phyloP scores from a whole-genome alignment of 139 green algal genomes.

The Chloropicon primus region DNA sequence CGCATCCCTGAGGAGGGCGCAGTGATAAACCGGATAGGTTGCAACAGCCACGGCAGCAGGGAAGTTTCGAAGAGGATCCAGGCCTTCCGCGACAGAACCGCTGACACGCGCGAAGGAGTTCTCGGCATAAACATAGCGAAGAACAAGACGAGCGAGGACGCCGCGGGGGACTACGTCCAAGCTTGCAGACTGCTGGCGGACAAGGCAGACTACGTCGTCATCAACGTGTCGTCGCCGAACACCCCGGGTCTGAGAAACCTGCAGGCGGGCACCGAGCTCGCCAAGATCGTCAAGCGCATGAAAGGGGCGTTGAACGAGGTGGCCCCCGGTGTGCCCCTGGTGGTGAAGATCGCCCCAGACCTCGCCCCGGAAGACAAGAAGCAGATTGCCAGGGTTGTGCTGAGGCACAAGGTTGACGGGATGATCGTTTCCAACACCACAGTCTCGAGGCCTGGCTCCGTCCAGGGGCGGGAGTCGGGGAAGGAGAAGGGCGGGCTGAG shows the following conservation, averaged over 20 bases:
- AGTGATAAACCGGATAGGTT: conserved; percentile 95
- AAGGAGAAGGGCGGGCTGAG: conserved; percentile 71
- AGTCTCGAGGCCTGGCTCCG: conserved; percentile 48
- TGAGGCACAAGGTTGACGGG: conserved; percentile 54
- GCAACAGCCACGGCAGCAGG: conserved; percentile 86
- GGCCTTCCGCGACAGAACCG: conserved; percentile 10
- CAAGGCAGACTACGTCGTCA: conserved; percentile 81
- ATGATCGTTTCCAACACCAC: conserved; percentile 56
- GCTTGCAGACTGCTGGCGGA: neutral
- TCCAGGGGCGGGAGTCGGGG: conserved; percentile 2
- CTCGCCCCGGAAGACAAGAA: conserved; percentile 56
- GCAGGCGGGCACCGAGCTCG: conserved; percentile 68
- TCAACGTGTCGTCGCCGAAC: conserved; percentile 98
- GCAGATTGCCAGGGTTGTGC: conserved; percentile 74
- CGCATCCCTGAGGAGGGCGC: conserved; percentile 42
- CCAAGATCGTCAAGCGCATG: conserved; percentile 30
- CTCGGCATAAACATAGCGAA: conserved; percentile 95
- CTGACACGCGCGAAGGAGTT: conserved; percentile 22
- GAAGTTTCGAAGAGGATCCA: conserved; percentile 48
- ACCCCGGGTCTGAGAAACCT: conserved; percentile 62
- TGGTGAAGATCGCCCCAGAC: conserved; percentile 93
- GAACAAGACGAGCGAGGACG: conserved; percentile 80
- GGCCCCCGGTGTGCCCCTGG: conserved; percentile 36
- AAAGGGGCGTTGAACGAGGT: conserved; percentile 10
- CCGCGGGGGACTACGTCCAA: conserved; percentile 64